Percentiles rank a stretch among this genome's conserved stretches.
Conservation (phyloP, 2,329 filamentous ascomycete species). For the Colletotrichum filicis region DNA sequence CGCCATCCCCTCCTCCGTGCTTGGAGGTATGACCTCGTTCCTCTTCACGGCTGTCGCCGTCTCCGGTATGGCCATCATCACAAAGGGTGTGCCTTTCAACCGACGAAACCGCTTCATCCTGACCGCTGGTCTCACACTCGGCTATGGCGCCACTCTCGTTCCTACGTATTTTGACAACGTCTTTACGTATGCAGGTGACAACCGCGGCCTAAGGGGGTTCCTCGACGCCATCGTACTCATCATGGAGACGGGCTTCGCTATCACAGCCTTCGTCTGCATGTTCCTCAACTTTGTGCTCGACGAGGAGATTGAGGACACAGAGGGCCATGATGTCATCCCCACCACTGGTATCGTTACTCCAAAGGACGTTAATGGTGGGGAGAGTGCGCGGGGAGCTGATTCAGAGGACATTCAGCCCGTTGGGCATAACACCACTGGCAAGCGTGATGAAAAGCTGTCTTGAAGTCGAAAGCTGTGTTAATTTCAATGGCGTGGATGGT, state of each 20-base stretch:
- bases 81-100: slow-evolving; percentile 76
- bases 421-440: slow-evolving; percentile 9
- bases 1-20: slow-evolving; percentile 74
- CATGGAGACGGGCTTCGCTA: slow-evolving; percentile 79
- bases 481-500: neutral
- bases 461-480: neutral
- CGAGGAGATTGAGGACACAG: slow-evolving; percentile 78
- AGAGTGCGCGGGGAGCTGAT: slow-evolving; percentile 30
- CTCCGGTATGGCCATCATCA: slow-evolving; percentile 81
- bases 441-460: slow-evolving; percentile 32
- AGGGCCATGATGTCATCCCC: slow-evolving; percentile 20
- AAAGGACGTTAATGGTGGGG: slow-evolving; percentile 24
- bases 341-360: neutral
- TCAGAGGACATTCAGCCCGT: slow-evolving; percentile 34
- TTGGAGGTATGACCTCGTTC: slow-evolving; percentile 81
- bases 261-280: slow-evolving; percentile 79
- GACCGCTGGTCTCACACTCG: slow-evolving; percentile 78
- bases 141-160: slow-evolving; percentile 76
- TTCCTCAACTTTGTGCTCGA: slow-evolving; percentile 78
- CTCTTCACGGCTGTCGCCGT: slow-evolving; percentile 82
- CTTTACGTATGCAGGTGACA: slow-evolving; percentile 77
- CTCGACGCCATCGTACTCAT: slow-evolving; percentile 78
- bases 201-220: slow-evolving; percentile 77
- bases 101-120: slow-evolving; percentile 85
- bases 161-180: slow-evolving; percentile 76